Base-by-base conservation (phyloP, 768 basidiomycete species). In the Exsudoporus frostii region DNA sequence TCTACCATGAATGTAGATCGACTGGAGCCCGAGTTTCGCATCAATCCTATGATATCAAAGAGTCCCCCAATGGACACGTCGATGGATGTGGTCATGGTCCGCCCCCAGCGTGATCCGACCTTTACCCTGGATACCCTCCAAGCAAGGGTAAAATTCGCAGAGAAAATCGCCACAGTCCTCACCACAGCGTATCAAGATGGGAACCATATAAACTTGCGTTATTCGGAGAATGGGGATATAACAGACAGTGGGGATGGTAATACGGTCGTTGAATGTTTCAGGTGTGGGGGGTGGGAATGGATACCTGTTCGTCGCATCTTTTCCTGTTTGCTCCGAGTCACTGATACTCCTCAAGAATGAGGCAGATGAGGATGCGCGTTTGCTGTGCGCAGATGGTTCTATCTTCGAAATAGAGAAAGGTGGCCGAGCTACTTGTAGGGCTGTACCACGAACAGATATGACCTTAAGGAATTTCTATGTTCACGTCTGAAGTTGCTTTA, bases 221-320 rank as follows among this genome's bases (percentile, higher is more conserved):
- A 90, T 62, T 69, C 67, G 7, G 65, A 61, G 15, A 68, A 74
- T 6, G 82, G 81, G 13, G 62, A 73, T 42, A 67, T 77, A 25
- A 70, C 62, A 1, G 55, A 69, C 0, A 73, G 73, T n/a, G 76
- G 74, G 11, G 70, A 73, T 7, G 83, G 85, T 13, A 73, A 73
- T 15, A 57, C 73, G 1, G 80, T 91, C 5, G 83, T 92, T 0
- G 94, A 97, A 68, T 89, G 89, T 60, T 76, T 85, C 46, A 79
- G 92, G 24, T 88, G 85, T 59, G 81, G 79, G 15, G 85, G 85
- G 7, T 95, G 92, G 85, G 84, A 88, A 59, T 97, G 94, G 94
- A 75, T 74, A 38, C 94, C 93, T 19, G 91, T 92, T 63, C 63
- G 84, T 73, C 34, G 5, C 29, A 29, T 30, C 22, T 25, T 20